Evolutionary conservation across 805 yeast species (phyloP), one percentile per base, ranked within the genome.

Genomic region (Yarrowia keelungensis): DNA sequence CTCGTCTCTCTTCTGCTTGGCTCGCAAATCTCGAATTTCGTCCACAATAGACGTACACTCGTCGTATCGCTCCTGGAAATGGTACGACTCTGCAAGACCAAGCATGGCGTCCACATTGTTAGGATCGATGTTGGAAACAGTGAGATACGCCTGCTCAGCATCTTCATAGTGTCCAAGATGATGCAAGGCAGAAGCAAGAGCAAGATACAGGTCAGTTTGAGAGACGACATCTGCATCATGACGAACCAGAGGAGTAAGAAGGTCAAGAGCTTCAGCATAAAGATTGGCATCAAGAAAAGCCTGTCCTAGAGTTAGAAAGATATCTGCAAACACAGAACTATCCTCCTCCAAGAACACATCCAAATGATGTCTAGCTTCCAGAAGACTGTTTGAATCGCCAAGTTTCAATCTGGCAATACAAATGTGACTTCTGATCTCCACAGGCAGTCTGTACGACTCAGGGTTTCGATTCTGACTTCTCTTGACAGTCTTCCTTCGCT

Each of bases 361-460:
- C 73, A 90, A 89, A 76, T 94, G 98, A 9, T 77, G 78, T 69
- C 88, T 75, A 0, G 97, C 97, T 72, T 93, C 97, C 0, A 83
- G 84, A 36, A 82, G 80, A 3, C 42, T 19, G 9, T 35, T 45
- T 5, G 65, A n/a, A 53, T 88, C 82, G 66, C 86, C 75, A 45
- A 59, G 16, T 68, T 87, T 86, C 41, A 95, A 79, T 69, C 99
- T 83, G 61, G 91, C 82, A 11, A 87, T 77, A 0, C 97, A 97
- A 32, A 95, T 76, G 76, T 95, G 91, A 39, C 87, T 88, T 68
- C 98, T 79, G 35, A 95, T 90, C 79, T 94, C 98, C 58, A 93
- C 87, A 1, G 98, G 98, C 22, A 95, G 78, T 9, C 82, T 77
- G 72, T 78, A 86, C 11, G 35, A 8, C 41, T 59, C 65, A 1